These are phyloP conservation scores for Xylariomycetidae sp. DNA, from an alignment of 2,329 filamentous ascomycete species.

Conservation along the genomic window DNA sequence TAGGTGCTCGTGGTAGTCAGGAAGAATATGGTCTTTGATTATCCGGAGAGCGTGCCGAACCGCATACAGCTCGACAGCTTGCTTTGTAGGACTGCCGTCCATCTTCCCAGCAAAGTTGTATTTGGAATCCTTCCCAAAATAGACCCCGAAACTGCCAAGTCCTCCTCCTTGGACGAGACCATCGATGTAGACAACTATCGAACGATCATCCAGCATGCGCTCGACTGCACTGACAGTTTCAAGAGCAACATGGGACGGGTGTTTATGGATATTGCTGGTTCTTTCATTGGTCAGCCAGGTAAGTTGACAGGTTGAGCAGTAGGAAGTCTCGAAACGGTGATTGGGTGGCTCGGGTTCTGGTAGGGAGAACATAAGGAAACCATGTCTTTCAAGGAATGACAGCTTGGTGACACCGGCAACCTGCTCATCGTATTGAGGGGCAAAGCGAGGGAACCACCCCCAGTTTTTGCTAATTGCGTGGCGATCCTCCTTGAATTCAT, in stretches of 20 bases:
- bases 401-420: neutral
- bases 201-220: neutral
- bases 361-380: neutral
- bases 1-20: neutral
- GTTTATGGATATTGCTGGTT: neutral
- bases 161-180: neutral
- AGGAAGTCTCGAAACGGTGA: neutral
- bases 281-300: slow-evolving; percentile 4
- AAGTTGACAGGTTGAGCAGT: slow-evolving; percentile 4
- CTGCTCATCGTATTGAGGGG: slow-evolving; percentile 8
- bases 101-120: slow-evolving; percentile 4
- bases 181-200: slow-evolving; percentile 4
- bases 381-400: neutral
- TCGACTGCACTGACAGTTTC: neutral
- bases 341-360: neutral
- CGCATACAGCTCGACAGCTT: slow-evolving; percentile 1
- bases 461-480: neutral
- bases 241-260: slow-evolving; percentile 3
- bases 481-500: neutral
- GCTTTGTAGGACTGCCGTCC: neutral
- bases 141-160: slow-evolving; percentile 2
- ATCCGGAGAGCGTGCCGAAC: slow-evolving; percentile 1
- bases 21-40: slow-evolving; percentile 1
- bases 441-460: slow-evolving; percentile 4
- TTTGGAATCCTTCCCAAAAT: slow-evolving; percentile 7